Percentiles rank a stretch among this genome's conserved stretches.
Evolutionary conservation across 371 early-diverging fungal species (phyloP).

Genomic region (Mucor indicus): DNA sequence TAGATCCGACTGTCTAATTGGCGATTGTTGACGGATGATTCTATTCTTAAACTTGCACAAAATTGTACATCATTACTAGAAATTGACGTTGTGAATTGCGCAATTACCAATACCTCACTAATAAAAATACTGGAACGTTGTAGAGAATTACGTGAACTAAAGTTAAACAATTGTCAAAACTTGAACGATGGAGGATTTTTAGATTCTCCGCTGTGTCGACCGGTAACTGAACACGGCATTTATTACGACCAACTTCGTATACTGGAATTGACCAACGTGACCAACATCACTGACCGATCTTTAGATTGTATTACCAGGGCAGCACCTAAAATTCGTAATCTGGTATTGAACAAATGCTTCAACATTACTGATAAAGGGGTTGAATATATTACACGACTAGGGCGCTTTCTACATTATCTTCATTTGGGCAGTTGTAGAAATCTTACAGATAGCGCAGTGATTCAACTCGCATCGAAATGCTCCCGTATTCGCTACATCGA

Average conservation of each 20-base stretch:
- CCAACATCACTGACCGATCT: constrained; percentile 51
- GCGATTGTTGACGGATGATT: constrained; percentile 44
- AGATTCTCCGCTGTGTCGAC: constrained; percentile 19
- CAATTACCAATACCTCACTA: constrained; percentile 49
- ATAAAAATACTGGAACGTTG: constrained; percentile 39
- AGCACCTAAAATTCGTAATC: constrained; percentile 58
- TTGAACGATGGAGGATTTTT: constrained; percentile 51
- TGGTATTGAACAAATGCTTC: constrained; percentile 59
- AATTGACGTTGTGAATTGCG: constrained; percentile 57
- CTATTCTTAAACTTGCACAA: constrained; percentile 47
- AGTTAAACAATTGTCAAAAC: constrained; percentile 38
- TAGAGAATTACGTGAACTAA: constrained; percentile 57
- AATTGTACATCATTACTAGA: constrained; percentile 56
- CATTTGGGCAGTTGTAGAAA: constrained; percentile 59
- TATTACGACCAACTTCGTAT: constrained; percentile 57
- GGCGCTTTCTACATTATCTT: constrained; percentile 59
- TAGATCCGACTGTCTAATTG: constrained; percentile 65
- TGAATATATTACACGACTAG: constrained; percentile 46
- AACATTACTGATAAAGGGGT: constrained; percentile 54
- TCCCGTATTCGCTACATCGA: constrained; percentile 65
- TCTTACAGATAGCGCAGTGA: constrained; percentile 54
- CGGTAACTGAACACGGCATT: background rate
- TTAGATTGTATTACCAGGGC: constrained; percentile 46
- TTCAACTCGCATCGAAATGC: constrained; percentile 50
- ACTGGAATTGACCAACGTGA: constrained; percentile 55